Base-by-base conservation (phyloP, 2,329 filamentous ascomycete species). In the Dactylellina sp. region DNA sequence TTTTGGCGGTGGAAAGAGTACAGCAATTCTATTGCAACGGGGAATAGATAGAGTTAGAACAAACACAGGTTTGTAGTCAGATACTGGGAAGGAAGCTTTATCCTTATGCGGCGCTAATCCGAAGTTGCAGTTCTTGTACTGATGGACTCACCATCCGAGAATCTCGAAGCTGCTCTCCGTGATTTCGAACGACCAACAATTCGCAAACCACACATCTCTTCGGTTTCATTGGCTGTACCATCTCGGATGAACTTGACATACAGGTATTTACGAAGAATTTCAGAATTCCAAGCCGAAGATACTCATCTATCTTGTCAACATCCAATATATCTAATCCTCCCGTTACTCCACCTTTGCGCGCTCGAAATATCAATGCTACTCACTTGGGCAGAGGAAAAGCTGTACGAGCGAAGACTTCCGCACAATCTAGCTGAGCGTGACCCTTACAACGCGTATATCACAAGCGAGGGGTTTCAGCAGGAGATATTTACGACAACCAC, bases 401-500 rank as follows among this genome's bases (percentile, higher is more conserved):
- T 74, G 11, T 74, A 74, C 37, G 70, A 74, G 35, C 55, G 70
- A 9, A 52, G 70, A 7, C 16, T 74, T 22, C 70, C 70, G 18
- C 70, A 74, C n/a, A 74, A 74, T 24, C 49, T 74, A 2, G 25
- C 47, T 2, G 70, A 74, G 39, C 20, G 70, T 22, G 70, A 74
- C 35, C 70, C 70, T 1, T 74, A 74, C 20, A 74, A 74, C 35
- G 70, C 70, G n/a, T 74, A 74, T 20, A 74, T 74, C 9, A 74
- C 70, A 1, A 74, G 70, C 24, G 70, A 74, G 37, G 70, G 70
- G 1, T 74, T 74, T 32, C 70, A 74, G 16, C 70, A 74, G 35
- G 70, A 74, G 56, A 74, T 74, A 52, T 74, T 74, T 22, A 74
- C 70, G 2, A 66, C 70, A 11, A 74, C 70, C 6, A 74, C 70